phyloP scores from a whole-genome alignment of 108 stramenopile genomes.

The Nannochloropsis gaditana region DNA sequence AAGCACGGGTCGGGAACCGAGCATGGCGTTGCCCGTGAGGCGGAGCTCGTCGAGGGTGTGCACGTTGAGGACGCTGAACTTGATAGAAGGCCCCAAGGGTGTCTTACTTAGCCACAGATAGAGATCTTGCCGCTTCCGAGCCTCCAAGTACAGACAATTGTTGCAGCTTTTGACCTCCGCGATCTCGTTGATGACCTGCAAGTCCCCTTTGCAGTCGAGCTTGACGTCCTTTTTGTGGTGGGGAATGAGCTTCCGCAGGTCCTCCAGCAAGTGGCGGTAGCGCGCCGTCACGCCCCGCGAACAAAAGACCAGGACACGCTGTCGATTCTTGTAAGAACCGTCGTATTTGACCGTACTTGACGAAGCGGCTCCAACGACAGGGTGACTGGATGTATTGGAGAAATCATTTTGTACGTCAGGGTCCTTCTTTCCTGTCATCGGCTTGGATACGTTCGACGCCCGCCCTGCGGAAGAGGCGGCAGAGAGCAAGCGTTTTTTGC shows the following conservation, averaged over 20 bases:
- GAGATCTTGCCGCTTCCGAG: constrained; percentile 86
- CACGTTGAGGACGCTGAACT: constrained; percentile 84
- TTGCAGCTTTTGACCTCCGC: constrained; percentile 90
- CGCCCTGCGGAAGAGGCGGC: not conserved
- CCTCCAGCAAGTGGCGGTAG: constrained; percentile 89
- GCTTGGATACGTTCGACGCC: no score
- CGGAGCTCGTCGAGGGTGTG: constrained; percentile 99
- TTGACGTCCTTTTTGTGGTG: constrained; percentile 97
- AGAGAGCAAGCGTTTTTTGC: not conserved
- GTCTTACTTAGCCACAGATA: constrained; percentile 87
- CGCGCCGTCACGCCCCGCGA: constrained; percentile 90
- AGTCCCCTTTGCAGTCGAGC: constrained; percentile 29
- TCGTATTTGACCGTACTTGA: constrained; percentile 23
- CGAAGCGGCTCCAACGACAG: no score
- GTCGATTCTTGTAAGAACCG: constrained; percentile 81
- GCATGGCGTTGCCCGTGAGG: constrained; percentile 88
- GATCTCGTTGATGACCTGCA: constrained; percentile 79
- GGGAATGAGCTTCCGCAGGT: constrained; percentile 83
- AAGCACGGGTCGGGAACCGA: constrained; percentile 83
- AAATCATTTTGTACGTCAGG: no score
- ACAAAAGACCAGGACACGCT: constrained; percentile 87
- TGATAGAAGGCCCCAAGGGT: constrained; percentile 76
- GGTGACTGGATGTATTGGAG: no score
- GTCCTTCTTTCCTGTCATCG: no score
- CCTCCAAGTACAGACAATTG: constrained; percentile 84